Evolutionary conservation across 1,284 basidiomycete genomes (phyloP).

Genomic region (Naganishia albida): DNA sequence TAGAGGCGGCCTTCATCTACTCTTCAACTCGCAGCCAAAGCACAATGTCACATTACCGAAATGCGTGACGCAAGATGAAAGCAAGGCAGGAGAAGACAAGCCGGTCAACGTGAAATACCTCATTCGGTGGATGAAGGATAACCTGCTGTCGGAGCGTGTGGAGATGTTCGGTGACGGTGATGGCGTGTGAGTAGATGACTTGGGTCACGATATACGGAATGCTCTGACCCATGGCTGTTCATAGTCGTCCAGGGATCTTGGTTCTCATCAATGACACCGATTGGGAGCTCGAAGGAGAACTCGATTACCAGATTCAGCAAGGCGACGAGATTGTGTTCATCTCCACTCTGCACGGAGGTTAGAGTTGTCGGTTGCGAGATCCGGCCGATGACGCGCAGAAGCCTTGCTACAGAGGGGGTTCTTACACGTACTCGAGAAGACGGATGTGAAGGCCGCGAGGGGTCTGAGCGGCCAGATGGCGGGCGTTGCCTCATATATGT

Average conservation of each 20-base stretch:
- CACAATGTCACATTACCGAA: slow-evolving; percentile 67
- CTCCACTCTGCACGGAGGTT: slow-evolving; percentile 91
- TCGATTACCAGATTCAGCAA: slow-evolving; percentile 75
- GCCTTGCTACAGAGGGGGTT: too few relatives aligned
- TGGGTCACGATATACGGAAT: background rate
- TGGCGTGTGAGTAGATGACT: slow-evolving; percentile 69
- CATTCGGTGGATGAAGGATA: slow-evolving; percentile 74
- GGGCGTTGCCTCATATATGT: too few relatives aligned
- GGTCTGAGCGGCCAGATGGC: too few relatives aligned
- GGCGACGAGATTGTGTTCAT: slow-evolving; percentile 94
- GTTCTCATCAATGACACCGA: slow-evolving; percentile 95
- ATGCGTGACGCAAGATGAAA: slow-evolving; percentile 44
- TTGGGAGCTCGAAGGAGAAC: slow-evolving; percentile 97
- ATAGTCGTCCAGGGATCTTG: slow-evolving; percentile 89
- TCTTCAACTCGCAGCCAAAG: slow-evolving; percentile 69
- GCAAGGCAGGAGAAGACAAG: slow-evolving; percentile 42
- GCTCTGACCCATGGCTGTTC: background rate
- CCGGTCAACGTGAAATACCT: slow-evolving; percentile 72
- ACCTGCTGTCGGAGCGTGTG: slow-evolving; percentile 76
- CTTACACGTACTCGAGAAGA: too few relatives aligned
- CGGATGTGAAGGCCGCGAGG: too few relatives aligned
- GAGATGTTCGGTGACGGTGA: slow-evolving; percentile 88
- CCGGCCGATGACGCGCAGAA: too few relatives aligned
- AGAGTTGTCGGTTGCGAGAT: slow-evolving; percentile 12
- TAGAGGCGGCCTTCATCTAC: slow-evolving; percentile 72